Conservation (phyloP, 2,329 filamentous ascomycete genomes). For the Phyllosticta paracitricarpa region DNA sequence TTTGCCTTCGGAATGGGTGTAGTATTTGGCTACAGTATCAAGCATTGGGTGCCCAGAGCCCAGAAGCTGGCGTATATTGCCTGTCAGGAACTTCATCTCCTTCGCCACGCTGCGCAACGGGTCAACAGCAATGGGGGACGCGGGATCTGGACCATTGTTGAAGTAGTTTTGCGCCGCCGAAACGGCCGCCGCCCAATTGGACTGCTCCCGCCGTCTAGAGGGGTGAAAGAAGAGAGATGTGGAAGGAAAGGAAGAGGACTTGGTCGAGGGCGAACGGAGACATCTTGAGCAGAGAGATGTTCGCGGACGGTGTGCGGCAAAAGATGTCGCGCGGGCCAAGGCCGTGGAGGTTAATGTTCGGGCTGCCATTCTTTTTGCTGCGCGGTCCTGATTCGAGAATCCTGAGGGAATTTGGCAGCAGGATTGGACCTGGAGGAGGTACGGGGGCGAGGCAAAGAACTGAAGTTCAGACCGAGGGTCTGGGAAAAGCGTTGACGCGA, state of each 20-base stretch:
- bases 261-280: constrained; percentile 14
- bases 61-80: constrained; percentile 85
- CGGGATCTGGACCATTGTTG: constrained; percentile 49
- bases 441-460: constrained; percentile 4
- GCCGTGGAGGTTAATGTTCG: constrained; percentile 25
- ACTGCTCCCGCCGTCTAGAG: constrained; percentile 40
- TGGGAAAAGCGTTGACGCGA: constrained; percentile 6
- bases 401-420: background rate
- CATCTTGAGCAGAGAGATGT: constrained; percentile 22
- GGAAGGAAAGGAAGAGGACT: constrained; percentile 13
- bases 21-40: constrained; percentile 95
- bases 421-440: constrained; percentile 2
- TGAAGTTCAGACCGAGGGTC: constrained; percentile 2
- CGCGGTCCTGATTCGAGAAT: background rate
- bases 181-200: constrained; percentile 65
- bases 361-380: constrained; percentile 14
- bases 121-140: constrained; percentile 66
- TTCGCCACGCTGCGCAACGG: constrained; percentile 84
- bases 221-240: constrained; percentile 25
- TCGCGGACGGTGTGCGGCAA: constrained; percentile 14
- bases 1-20: constrained; percentile 92
- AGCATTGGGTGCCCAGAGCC: constrained; percentile 90
- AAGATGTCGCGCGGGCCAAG: constrained; percentile 20
- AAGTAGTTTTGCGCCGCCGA: constrained; percentile 60
- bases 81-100: constrained; percentile 91